Evolutionary conservation across 164 flowering plant genomes (phyloP).

Genomic region (Magnolia sinica): DNA sequence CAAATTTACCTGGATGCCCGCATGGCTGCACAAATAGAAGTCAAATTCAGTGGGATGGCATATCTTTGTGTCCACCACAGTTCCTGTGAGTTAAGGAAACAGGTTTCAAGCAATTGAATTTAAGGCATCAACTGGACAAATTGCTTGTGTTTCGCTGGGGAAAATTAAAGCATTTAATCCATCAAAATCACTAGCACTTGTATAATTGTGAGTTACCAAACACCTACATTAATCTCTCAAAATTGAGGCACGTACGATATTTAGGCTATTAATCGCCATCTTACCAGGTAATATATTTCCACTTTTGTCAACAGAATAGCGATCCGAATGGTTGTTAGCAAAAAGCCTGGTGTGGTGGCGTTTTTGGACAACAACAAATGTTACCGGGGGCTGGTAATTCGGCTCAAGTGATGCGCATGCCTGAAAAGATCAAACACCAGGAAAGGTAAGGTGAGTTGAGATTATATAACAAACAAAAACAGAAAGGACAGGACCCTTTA

Average conservation of each 20-base stretch:
- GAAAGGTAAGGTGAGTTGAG: not conserved
- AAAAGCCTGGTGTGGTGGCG: conserved; percentile 64
- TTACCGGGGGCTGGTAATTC: conserved; percentile 55
- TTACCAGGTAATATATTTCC: conserved; percentile 62
- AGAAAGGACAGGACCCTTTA: not conserved
- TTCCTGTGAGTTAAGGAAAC: conserved; percentile 44
- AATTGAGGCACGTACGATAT: not conserved
- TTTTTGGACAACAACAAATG: conserved; percentile 66
- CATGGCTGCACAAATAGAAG: conserved; percentile 71
- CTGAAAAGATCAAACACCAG: conserved; percentile 14
- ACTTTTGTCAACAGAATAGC: conserved; percentile 40
- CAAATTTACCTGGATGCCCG: conserved; percentile 64
- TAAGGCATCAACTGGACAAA: too few species aligned
- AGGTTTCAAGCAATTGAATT: not conserved
- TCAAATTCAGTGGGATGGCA: conserved; percentile 81
- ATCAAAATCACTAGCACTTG: too few species aligned
- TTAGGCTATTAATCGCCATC: not conserved
- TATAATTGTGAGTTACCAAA: not conserved
- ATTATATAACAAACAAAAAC: not conserved
- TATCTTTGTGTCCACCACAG: conserved; percentile 87
- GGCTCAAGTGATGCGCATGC: conserved; percentile 62
- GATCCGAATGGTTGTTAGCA: conserved; percentile 39
- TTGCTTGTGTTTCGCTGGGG: too few species aligned
- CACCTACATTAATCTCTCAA: not conserved
- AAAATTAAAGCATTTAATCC: too few species aligned